Conservation (phyloP, 2,329 filamentous ascomycete genomes). For the Fusarium dimerum region DNA sequence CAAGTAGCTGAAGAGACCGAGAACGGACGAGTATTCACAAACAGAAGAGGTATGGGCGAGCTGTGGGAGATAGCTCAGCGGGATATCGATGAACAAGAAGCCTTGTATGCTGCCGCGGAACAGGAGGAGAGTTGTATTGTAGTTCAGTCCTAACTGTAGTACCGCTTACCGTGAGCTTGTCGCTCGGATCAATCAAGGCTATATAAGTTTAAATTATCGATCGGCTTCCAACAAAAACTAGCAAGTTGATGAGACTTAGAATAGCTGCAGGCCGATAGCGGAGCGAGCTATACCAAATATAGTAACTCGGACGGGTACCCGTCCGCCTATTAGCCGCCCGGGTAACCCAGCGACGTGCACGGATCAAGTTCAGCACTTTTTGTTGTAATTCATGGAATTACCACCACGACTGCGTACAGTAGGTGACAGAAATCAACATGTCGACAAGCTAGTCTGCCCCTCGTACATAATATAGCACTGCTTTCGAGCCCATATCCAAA, state of each 20-base stretch:
- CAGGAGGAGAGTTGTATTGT: constrained; percentile 7
- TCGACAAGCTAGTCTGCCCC: no score
- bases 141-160: neutral
- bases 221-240: neutral
- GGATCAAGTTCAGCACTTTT: no score
- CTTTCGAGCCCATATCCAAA: no score
- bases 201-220: neutral
- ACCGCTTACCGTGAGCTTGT: neutral
- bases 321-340: no score
- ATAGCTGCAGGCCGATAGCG: no score
- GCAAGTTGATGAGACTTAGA: constrained; percentile 3
- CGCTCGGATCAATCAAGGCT: neutral
- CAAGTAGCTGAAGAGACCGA: neutral
- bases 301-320: no score
- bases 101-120: constrained; percentile 3
- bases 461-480: no score
- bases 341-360: no score
- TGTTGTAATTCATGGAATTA: no score
- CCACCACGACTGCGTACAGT: no score
- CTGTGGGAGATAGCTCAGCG: neutral
- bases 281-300: no score
- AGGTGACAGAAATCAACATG: no score
- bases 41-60: constrained; percentile 3
- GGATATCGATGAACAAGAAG: constrained; percentile 5
- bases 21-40: neutral